These are phyloP conservation scores for Entoloma clypeatum DNA, from an alignment of 1,284 basidiomycete species.

Conservation along the genomic window DNA sequence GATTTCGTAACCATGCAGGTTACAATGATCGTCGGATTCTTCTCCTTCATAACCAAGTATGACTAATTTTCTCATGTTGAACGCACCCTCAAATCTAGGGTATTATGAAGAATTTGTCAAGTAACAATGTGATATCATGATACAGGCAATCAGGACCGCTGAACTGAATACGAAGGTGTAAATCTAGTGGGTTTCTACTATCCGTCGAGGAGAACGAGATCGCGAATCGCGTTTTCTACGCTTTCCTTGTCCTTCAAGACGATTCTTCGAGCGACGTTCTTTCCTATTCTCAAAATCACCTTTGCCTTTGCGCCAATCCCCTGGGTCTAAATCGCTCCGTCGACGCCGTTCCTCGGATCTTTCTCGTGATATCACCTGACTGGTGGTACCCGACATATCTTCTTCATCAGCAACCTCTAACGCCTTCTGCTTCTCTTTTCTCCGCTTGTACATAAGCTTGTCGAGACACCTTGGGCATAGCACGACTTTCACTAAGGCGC, in stretches of 20 bases:
- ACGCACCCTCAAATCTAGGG: no score
- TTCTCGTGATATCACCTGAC: no score
- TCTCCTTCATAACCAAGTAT: no score
- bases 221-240: constrained; percentile 21
- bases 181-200: neutral
- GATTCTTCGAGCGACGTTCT: constrained; percentile 13
- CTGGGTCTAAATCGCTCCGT: constrained; percentile 3
- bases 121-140: no score
- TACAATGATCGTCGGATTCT: no score
- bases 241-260: constrained; percentile 7
- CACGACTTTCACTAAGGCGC: constrained; percentile 85
- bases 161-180: no score
- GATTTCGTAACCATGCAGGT: no score
- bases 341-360: constrained; percentile 11
- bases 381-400: constrained; percentile 1
- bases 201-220: constrained; percentile 23
- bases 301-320: constrained; percentile 9
- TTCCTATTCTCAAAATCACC: constrained; percentile 12
- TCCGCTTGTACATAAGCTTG: constrained; percentile 85
- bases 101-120: no score
- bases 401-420: constrained; percentile 11
- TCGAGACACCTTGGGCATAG: constrained; percentile 73
- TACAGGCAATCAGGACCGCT: no score
- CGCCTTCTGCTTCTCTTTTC: constrained; percentile 52
- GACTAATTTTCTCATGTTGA: no score